Evolutionary conservation across 2,329 filamentous ascomycete genomes (phyloP).

Genomic region (Neoscytalidium dimidiatum): DNA sequence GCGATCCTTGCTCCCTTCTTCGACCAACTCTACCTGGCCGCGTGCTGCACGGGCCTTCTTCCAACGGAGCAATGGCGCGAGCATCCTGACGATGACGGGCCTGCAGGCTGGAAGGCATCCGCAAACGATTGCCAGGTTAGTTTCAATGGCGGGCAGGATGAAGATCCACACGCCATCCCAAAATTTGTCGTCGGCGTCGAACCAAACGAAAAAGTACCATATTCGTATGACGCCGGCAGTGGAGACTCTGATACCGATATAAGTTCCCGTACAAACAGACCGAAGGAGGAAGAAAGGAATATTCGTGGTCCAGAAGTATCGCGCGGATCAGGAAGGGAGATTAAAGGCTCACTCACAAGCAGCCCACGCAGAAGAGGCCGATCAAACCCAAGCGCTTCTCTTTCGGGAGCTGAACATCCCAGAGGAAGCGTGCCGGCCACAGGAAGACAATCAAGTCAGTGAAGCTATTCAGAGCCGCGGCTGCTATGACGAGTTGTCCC

Average conservation of each 20-base stretch:
- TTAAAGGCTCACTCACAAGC: slow-evolving; percentile 27
- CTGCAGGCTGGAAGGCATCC: slow-evolving; percentile 36
- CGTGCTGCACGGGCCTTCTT: neutral
- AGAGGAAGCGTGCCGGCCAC: slow-evolving; percentile 32
- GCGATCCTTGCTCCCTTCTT: neutral
- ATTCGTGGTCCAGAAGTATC: too few relatives aligned
- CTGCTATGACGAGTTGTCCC: slow-evolving; percentile 25
- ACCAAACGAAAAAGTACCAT: slow-evolving; percentile 31
- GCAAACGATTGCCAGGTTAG: slow-evolving; percentile 31
- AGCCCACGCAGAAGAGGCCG: slow-evolving; percentile 33
- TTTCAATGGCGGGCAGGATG: slow-evolving; percentile 32
- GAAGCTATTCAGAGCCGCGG: slow-evolving; percentile 32
- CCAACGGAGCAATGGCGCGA: neutral
- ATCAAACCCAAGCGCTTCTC: slow-evolving; percentile 32
- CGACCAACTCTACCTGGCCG: neutral
- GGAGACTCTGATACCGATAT: slow-evolving; percentile 25
- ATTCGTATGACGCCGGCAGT: slow-evolving; percentile 32
- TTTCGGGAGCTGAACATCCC: slow-evolving; percentile 29
- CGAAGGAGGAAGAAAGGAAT: too few relatives aligned
- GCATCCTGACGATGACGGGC: slow-evolving; percentile 27
- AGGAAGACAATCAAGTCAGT: slow-evolving; percentile 37
- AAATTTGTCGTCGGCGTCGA: slow-evolving; percentile 30
- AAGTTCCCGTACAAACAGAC: too few relatives aligned
- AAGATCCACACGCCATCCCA: slow-evolving; percentile 32
- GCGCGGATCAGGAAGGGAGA: neutral